phyloP scores from a whole-genome alignment of 73 alveolate genomes.

The Symbiodinium pilosum region DNA sequence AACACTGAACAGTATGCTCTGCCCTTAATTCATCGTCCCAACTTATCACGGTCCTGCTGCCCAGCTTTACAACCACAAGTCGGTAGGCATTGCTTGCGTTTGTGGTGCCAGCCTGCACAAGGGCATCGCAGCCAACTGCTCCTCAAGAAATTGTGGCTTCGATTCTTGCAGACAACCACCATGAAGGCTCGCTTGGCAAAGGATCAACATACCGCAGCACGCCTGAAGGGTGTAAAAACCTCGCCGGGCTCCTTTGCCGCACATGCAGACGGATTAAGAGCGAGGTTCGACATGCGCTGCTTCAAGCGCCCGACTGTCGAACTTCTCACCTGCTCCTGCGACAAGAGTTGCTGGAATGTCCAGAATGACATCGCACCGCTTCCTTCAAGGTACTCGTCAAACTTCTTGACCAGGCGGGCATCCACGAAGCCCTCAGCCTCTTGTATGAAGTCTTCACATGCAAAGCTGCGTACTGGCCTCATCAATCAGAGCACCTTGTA shows the following conservation, averaged over 20 bases:
- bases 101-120: slow-evolving; percentile 30
- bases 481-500: slow-evolving; percentile 44
- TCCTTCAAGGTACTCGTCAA: slow-evolving; percentile 59
- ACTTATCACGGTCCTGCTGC: slow-evolving; percentile 9
- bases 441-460: background rate
- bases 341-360: too few species aligned
- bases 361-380: background rate
- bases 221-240: slow-evolving; percentile 72
- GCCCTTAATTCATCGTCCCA: background rate
- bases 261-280: too few species aligned
- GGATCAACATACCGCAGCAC: background rate
- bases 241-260: too few species aligned
- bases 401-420: slow-evolving; percentile 57
- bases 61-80: slow-evolving; percentile 57
- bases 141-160: background rate
- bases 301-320: too few species aligned
- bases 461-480: background rate
- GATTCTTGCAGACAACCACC: background rate
- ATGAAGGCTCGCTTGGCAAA: background rate
- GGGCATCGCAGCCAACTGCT: background rate
- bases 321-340: slow-evolving; percentile 27
- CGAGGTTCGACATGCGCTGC: too few species aligned
- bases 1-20: background rate
- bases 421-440: slow-evolving; percentile 63
- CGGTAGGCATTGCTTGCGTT: slow-evolving; percentile 84